Conservation (phyloP, 2,329 filamentous ascomycete species). For the Ophiocordyceps camponoti-saundersi region DNA sequence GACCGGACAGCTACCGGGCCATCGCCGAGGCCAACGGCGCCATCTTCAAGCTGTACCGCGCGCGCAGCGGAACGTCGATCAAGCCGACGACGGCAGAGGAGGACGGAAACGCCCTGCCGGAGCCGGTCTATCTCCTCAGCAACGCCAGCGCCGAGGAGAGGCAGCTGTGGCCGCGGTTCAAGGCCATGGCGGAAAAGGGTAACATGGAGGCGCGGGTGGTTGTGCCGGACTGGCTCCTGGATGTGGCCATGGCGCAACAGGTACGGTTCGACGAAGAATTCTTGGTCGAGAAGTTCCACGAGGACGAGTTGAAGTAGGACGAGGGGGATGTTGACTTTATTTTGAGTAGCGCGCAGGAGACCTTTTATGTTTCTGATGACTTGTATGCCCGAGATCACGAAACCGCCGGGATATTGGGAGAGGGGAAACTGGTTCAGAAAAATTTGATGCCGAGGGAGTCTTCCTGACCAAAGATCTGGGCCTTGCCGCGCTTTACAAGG, state of each 20-base stretch:
- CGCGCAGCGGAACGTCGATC: constrained; percentile 51
- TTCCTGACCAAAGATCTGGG: constrained; percentile 82
- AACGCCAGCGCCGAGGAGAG: constrained; percentile 50
- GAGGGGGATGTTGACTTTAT: background rate
- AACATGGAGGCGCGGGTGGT: constrained; percentile 73
- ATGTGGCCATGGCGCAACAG: constrained; percentile 78
- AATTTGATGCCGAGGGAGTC: constrained; percentile 91
- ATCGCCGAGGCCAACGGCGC: constrained; percentile 86
- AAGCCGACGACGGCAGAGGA: constrained; percentile 48
- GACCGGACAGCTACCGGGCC: constrained; percentile 65
- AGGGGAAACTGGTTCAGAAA: constrained; percentile 44
- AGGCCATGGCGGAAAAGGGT: constrained; percentile 58
- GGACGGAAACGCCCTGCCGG: constrained; percentile 40
- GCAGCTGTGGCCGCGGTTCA: constrained; percentile 64
- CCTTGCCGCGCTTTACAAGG: constrained; percentile 78
- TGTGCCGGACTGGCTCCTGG: constrained; percentile 73
- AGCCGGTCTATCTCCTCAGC: constrained; percentile 72
- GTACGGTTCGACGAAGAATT: constrained; percentile 51
- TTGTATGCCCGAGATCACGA: background rate
- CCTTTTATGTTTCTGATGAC: background rate
- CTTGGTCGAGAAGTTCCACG: constrained; percentile 28
- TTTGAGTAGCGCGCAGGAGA: background rate
- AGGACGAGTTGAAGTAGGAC: constrained; percentile 4
- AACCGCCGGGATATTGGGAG: background rate
- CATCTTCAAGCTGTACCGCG: constrained; percentile 59